Evolutionary conservation across 305 asterid genomes (phyloP), one percentile per base, ranked within the genome.

Genomic region (Fraxinus platypoda): DNA sequence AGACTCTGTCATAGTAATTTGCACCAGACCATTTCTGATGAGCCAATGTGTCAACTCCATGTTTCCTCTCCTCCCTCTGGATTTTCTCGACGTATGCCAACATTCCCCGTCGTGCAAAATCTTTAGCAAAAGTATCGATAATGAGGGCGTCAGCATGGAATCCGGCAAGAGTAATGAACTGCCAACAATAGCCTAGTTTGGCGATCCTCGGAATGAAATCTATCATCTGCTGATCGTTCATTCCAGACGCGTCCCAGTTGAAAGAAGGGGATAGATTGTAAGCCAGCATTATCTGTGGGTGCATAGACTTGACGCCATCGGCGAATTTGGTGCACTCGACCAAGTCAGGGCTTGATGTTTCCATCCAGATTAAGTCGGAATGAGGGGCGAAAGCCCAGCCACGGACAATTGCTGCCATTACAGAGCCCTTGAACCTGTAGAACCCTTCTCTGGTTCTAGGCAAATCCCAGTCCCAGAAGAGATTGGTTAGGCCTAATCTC

Each of bases 1-100:
- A 93, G 41, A 96, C 97, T 59, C 93, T 90, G 33, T 96, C 99
- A 76, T 96, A 94, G 89, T 94, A 94, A 87, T 94, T 96, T 7
- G 98, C 99, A 13, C 98, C 99, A 46, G 98, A 96, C 99, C 99
- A 96, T 74, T 96, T 94, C 88, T 96, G 99, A 82, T 96, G 98
- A 78, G 99, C 98, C 90, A 96, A 78, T 6, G 99, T 96, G 28
- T 94, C 99, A 15, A 94, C 98, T 2, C 95, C 99, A 78, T 96
- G 84, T 3, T 19, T 90, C 88, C 98, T 88, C 37, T 96, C 98
- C 83, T 96, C 95, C 88, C 98, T 91, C 86, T 96, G 99, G 46
- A 96, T 94, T 59, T 87, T 94, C 95, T 96, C 98, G 1, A 96
- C 99, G 21, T 94, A 96, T 0, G 99, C 99, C 74, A 92, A 83